These are phyloP conservation scores for Lodderomyces theae DNA, from an alignment of 1,139 yeast genomes.

Conservation along the genomic window DNA sequence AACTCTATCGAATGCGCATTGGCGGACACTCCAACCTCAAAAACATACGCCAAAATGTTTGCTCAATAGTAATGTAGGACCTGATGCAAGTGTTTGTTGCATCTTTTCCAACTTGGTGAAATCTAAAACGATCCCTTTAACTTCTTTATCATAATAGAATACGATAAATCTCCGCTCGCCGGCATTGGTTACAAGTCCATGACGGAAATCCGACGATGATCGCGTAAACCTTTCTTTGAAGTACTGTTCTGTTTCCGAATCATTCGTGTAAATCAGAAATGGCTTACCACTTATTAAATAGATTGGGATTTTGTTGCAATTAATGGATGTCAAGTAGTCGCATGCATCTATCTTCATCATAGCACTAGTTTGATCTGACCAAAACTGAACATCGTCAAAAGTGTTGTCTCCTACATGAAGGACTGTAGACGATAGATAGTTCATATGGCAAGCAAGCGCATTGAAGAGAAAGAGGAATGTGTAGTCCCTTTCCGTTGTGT, in stretches of 20 bases:
- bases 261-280: conserved; percentile 26
- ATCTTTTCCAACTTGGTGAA: background rate
- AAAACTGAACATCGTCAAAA: conserved; percentile 26
- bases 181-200: conserved; percentile 19
- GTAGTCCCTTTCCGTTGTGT: too few species aligned
- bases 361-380: conserved; percentile 17
- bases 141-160: conserved; percentile 1
- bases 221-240: conserved; percentile 23
- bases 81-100: background rate
- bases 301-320: conserved; percentile 28
- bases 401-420: conserved; percentile 13
- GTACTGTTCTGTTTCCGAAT: conserved; percentile 22
- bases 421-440: conserved; percentile 14
- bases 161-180: background rate
- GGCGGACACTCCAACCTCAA: too few species aligned
- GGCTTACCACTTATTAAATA: conserved; percentile 26
- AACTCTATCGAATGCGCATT: conserved; percentile 39
- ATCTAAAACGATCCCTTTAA: conserved; percentile 1
- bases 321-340: conserved; percentile 14
- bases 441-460: too few species aligned
- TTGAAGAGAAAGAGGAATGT: background rate
- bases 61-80: too few species aligned
- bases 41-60: too few species aligned
- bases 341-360: conserved; percentile 5
- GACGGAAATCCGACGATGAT: conserved; percentile 10